These are phyloP conservation scores for Fragilaria radians DNA, from an alignment of 108 stramenopile species.

Conservation along the genomic window DNA sequence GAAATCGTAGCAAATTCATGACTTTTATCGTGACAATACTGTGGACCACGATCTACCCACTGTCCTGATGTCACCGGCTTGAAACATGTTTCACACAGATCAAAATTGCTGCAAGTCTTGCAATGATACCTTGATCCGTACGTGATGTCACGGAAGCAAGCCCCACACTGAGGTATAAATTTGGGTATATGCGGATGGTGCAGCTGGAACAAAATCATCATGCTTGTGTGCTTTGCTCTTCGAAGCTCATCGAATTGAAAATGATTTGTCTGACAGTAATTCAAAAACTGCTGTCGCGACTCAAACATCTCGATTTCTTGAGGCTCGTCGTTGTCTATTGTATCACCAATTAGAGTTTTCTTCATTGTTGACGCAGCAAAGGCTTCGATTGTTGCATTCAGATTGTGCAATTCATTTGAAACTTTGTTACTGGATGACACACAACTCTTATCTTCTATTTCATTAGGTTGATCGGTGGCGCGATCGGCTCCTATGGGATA, in stretches of 20 bases:
- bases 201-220: conserved; percentile 92
- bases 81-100: conserved; percentile 54
- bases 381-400: neutral
- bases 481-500: too few relatives aligned
- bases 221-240: conserved; percentile 91
- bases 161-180: conserved; percentile 50
- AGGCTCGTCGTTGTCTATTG: conserved; percentile 62
- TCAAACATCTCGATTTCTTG: conserved; percentile 82
- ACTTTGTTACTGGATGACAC: too few relatives aligned
- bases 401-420: too few relatives aligned
- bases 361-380: neutral
- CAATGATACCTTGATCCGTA: conserved; percentile 49
- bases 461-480: too few relatives aligned
- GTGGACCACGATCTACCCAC: conserved; percentile 29
- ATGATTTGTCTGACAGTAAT: conserved; percentile 90
- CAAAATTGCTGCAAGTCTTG: conserved; percentile 60
- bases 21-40: conserved; percentile 30
- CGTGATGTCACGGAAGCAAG: conserved; percentile 51
- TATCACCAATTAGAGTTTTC: conserved; percentile 17
- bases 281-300: conserved; percentile 85
- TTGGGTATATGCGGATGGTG: conserved; percentile 84
- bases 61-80: conserved; percentile 26
- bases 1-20: conserved; percentile 40
- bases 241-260: conserved; percentile 96
- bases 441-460: too few relatives aligned